Evolutionary conservation across 352 stramenopile species (phyloP).

Genomic region (Phytophthora hibernalis): DNA sequence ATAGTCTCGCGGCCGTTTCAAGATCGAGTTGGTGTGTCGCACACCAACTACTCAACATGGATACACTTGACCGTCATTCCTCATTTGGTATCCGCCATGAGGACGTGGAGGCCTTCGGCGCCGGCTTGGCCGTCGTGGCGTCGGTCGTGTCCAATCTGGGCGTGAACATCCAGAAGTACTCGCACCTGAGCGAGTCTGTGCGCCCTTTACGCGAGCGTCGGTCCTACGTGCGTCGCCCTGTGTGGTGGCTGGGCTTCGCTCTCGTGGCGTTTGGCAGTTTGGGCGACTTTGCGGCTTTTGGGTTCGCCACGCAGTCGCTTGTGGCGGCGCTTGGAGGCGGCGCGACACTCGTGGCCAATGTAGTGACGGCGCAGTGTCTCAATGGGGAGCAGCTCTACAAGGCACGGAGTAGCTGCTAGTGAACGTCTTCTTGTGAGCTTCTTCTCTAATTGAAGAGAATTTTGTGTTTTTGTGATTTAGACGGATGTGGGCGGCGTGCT

Average conservation of each 20-base stretch:
- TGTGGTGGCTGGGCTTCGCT: conserved; percentile 88
- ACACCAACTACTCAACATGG: conserved; percentile 16
- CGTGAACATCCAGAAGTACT: conserved; percentile 93
- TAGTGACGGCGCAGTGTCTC: conserved; percentile 86
- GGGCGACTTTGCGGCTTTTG: conserved; percentile 90
- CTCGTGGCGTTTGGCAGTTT: conserved; percentile 85
- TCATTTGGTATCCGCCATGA: conserved; percentile 36
- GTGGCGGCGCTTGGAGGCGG: conserved; percentile 87
- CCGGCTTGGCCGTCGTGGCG: conserved; percentile 74
- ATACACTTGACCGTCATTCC: neutral
- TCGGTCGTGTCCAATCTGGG: conserved; percentile 90
- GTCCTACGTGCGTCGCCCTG: conserved; percentile 84
- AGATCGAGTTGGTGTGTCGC: conserved; percentile 19
- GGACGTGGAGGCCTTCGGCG: conserved; percentile 85
- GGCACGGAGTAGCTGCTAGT: conserved; percentile 29
- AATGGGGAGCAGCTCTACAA: conserved; percentile 81
- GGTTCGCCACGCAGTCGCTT: conserved; percentile 90
- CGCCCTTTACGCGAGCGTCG: conserved; percentile 55
- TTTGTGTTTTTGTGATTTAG: conserved; percentile 31
- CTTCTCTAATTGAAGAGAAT: neutral
- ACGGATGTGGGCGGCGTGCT: conserved; percentile 86
- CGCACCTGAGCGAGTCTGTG: conserved; percentile 67
- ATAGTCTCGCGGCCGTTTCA: conserved; percentile 34
- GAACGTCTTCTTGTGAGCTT: no score
- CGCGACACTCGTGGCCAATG: conserved; percentile 89